Conservation (phyloP, 192 early-diverging fungal genomes). For the Coemansia sp. region DNA sequence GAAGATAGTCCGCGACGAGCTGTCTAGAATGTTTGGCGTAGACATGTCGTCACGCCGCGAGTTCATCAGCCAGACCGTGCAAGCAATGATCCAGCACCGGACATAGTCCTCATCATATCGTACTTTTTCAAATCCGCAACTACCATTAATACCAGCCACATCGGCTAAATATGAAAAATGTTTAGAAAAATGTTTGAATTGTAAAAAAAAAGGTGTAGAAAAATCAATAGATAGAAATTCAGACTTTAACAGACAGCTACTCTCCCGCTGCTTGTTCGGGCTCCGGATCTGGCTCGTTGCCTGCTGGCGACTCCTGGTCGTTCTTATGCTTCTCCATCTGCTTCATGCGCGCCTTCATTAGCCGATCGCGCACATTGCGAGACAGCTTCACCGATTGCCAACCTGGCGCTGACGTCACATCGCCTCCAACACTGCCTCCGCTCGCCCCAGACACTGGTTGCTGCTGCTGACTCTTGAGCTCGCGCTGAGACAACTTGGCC, state of each 20-base stretch:
- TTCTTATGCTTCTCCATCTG: constrained; percentile 35
- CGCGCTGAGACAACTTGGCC: background rate
- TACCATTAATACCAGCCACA: too few relatives aligned
- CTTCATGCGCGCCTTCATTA: constrained; percentile 46
- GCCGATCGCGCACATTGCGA: constrained; percentile 40
- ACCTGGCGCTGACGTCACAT: background rate
- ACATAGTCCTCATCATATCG: background rate
- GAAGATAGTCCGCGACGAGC: constrained; percentile 91
- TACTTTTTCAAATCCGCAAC: background rate
- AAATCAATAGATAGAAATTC: background rate
- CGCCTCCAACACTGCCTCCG: background rate
- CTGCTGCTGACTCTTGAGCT: background rate
- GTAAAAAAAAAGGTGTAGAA: background rate
- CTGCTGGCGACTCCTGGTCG: background rate
- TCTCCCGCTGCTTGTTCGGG: background rate
- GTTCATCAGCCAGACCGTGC: constrained; percentile 78
- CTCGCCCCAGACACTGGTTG: background rate
- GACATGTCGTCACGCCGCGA: constrained; percentile 76
- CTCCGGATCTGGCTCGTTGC: background rate
- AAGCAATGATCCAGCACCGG: constrained; percentile 38
- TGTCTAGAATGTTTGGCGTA: constrained; percentile 64
- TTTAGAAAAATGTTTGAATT: background rate
- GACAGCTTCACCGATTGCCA: constrained; percentile 24
- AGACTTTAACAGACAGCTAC: background rate
- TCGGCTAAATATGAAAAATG: background rate